phyloP scores from a whole-genome alignment of 441 rosid species.

The Jatropha podagrica region DNA sequence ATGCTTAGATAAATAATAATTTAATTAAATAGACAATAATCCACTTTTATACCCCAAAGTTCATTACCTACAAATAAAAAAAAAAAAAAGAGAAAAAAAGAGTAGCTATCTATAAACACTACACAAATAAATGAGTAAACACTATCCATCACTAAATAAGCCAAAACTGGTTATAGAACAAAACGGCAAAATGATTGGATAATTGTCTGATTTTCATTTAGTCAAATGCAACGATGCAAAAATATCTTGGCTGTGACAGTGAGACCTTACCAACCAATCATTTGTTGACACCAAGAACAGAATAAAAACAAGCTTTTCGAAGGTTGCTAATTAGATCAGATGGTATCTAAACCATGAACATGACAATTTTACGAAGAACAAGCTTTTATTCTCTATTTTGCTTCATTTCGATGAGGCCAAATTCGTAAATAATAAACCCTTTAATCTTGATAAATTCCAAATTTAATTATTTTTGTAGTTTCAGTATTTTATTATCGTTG shows the following conservation, averaged over 20 bases:
- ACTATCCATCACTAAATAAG: slow-evolving; percentile 14
- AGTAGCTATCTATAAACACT: not conserved
- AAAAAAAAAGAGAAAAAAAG: not conserved
- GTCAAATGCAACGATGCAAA: not conserved
- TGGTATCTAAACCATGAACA: not conserved
- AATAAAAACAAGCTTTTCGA: not conserved
- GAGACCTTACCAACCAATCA: slow-evolving; percentile 17
- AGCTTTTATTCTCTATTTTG: not conserved
- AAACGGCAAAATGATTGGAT: slow-evolving; percentile 20
- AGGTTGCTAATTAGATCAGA: not conserved
- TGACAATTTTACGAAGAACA: not conserved
- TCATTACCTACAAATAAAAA: not conserved
- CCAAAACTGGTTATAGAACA: slow-evolving; percentile 13
- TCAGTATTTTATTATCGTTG: too few relatives aligned
- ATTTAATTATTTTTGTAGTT: too few relatives aligned
- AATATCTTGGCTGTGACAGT: slow-evolving; percentile 11
- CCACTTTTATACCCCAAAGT: not conserved
- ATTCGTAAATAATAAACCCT: not conserved
- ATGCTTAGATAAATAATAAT: too few relatives aligned
- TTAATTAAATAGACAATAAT: not conserved
- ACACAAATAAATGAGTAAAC: not conserved
- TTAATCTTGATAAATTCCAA: not conserved
- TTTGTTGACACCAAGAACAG: not conserved
- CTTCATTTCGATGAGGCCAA: slow-evolving; percentile 5
- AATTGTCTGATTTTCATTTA: not conserved